A percentile compares a stretch with the other conserved stretches of the same genome.
Evolutionary conservation across 2,329 filamentous ascomycete genomes (phyloP).

Genomic region (Grosmannia huntii): DNA sequence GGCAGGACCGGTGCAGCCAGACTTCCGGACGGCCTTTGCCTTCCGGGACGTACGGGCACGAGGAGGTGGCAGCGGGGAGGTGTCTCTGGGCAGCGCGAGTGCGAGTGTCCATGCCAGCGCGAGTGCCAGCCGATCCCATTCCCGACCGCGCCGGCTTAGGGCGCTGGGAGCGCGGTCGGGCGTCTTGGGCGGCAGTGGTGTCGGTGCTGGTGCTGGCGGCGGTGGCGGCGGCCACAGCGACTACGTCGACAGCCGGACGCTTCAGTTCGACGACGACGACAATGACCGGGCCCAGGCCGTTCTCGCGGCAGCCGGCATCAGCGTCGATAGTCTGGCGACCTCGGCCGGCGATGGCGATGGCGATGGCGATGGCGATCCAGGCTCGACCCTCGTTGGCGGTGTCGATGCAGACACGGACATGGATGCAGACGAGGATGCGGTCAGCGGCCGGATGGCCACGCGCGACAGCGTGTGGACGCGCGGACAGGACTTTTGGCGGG

Average conservation of each 20-base stretch:
- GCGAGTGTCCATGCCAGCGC: conserved; percentile 12
- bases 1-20: conserved; percentile 57
- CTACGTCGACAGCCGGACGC: conserved; percentile 8
- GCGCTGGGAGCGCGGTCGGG: conserved; percentile 2
- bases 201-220: conserved; percentile 7
- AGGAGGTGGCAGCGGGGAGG: neutral
- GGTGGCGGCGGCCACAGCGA: conserved; percentile 6
- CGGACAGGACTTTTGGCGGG: conserved; percentile 81
- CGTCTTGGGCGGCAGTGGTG: conserved; percentile 6
- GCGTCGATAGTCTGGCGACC: neutral
- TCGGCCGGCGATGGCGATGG: neutral
- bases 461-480: conserved; percentile 56
- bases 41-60: conserved; percentile 32
- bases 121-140: neutral
- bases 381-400: neutral
- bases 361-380: neutral
- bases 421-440: conserved; percentile 29
- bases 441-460: conserved; percentile 49
- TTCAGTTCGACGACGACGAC: neutral
- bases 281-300: neutral
- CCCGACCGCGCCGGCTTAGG: conserved; percentile 11
- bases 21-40: conserved; percentile 57
- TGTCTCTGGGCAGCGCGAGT: neutral
- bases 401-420: conserved; percentile 31
- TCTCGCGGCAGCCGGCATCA: neutral